These are phyloP conservation scores for Pichia terricola DNA, from an alignment of 1,139 yeast species.

Conservation along the genomic window DNA sequence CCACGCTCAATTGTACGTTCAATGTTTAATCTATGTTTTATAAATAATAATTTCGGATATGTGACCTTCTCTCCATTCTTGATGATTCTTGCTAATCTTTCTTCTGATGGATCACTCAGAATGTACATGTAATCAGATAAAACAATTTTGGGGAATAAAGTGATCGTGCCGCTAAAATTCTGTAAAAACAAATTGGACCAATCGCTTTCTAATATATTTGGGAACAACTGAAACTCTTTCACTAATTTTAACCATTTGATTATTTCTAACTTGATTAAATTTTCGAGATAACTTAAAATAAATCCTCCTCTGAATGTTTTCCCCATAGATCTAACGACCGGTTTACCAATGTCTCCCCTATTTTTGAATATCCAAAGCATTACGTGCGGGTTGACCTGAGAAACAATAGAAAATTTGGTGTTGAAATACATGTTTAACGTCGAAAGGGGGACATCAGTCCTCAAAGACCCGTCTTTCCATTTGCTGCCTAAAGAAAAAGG, in stretches of 20 bases:
- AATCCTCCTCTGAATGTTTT: conserved; percentile 67
- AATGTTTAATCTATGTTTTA: conserved; percentile 51
- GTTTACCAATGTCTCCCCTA: conserved; percentile 73
- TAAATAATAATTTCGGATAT: conserved; percentile 57
- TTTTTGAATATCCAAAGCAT: conserved; percentile 71
- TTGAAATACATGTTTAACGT: conserved; percentile 68
- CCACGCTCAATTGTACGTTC: conserved; percentile 59
- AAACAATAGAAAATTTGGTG: conserved; percentile 66
- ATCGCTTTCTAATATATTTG: conserved; percentile 63
- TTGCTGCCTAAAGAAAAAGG: conserved; percentile 70
- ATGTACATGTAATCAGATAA: conserved; percentile 55
- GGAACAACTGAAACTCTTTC: conserved; percentile 56
- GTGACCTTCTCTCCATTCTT: conserved; percentile 56
- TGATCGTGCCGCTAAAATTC: conserved; percentile 63
- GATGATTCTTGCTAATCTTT: conserved; percentile 46
- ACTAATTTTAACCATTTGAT: conserved; percentile 66
- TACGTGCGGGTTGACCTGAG: conserved; percentile 80
- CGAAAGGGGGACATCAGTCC: conserved; percentile 65
- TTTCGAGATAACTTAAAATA: conserved; percentile 63
- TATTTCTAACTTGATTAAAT: conserved; percentile 60
- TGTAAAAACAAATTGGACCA: conserved; percentile 77
- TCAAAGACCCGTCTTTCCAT: conserved; percentile 67
- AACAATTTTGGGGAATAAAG: conserved; percentile 63
- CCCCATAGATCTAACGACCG: conserved; percentile 56
- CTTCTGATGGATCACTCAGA: conserved; percentile 58